Evolutionary conservation across 768 basidiomycete species (phyloP).

Genomic region (Candolleomyces eurysporus): DNA sequence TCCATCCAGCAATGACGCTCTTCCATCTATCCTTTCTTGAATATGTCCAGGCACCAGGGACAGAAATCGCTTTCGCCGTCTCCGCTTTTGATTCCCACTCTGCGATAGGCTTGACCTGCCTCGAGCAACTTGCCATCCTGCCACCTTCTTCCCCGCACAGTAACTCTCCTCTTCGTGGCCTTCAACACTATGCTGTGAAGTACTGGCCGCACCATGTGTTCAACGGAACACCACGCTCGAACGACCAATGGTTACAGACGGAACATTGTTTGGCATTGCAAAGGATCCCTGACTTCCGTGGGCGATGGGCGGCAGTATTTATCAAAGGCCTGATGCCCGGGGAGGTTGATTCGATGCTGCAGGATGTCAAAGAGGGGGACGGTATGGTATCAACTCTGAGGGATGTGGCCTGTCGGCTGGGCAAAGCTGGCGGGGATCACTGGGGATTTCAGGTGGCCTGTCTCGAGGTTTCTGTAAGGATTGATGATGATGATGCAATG

Average conservation of each 20-base stretch:
- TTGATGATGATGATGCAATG: no score
- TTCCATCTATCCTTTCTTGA: background rate
- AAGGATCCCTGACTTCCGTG: background rate
- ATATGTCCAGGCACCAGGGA: background rate
- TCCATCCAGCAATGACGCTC: background rate
- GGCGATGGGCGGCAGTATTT: background rate
- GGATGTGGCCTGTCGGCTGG: background rate
- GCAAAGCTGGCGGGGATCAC: background rate
- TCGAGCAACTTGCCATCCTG: no score
- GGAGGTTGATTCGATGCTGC: background rate
- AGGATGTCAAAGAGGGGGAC: background rate
- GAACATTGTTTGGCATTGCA: background rate
- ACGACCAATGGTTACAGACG: background rate
- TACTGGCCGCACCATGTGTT: no score
- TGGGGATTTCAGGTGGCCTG: background rate
- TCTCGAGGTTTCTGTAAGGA: no score
- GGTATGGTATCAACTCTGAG: background rate
- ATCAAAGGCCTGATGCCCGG: background rate
- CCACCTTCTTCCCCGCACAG: no score
- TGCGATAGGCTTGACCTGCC: no score
- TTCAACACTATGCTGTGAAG: no score
- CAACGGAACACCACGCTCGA: background rate
- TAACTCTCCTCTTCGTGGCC: no score
- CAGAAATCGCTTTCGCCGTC: background rate
- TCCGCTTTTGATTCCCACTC: no score